Conservation (phyloP, 352 stramenopile species). For the Pythium apleroticum region DNA sequence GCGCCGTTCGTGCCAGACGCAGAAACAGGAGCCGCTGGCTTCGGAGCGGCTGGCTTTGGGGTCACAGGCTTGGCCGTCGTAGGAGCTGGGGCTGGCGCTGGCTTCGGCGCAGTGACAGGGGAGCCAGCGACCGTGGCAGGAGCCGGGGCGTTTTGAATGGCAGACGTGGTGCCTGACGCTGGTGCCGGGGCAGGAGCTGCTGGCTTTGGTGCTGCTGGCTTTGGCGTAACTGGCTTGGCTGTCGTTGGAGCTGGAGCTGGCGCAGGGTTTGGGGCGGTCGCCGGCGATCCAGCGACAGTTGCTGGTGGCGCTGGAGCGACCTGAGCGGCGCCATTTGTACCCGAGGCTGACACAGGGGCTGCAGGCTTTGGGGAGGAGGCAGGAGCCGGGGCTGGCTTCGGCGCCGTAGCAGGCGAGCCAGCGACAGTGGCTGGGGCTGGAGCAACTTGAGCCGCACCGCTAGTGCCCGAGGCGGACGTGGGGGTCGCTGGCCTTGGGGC, state of each 20-base stretch:
- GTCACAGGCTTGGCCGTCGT: neutral
- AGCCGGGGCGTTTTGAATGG: neutral
- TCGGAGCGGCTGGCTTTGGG: neutral
- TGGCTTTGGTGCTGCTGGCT: conserved; percentile 8
- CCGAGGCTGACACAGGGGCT: neutral
- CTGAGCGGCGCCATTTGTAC: neutral
- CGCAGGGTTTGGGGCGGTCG: neutral
- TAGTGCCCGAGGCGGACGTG: neutral
- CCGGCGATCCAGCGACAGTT: neutral
- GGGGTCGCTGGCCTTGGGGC: conserved; percentile 2
- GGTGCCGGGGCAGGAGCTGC: neutral
- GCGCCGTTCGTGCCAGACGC: neutral
- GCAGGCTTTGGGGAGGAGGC: conserved; percentile 4
- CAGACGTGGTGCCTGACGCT: neutral
- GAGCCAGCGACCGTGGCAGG: neutral
- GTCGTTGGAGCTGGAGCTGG: neutral
- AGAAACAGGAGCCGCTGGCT: neutral
- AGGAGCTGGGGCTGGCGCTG: neutral
- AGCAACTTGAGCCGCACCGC: neutral
- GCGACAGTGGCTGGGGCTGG: neutral
- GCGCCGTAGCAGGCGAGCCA: neutral
- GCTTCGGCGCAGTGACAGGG: neutral
- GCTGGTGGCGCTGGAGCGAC: neutral
- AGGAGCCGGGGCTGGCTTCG: neutral
- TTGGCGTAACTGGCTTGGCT: neutral